Conservation (phyloP, 305 asterid genomes). For the Fraxinus floribunda region DNA sequence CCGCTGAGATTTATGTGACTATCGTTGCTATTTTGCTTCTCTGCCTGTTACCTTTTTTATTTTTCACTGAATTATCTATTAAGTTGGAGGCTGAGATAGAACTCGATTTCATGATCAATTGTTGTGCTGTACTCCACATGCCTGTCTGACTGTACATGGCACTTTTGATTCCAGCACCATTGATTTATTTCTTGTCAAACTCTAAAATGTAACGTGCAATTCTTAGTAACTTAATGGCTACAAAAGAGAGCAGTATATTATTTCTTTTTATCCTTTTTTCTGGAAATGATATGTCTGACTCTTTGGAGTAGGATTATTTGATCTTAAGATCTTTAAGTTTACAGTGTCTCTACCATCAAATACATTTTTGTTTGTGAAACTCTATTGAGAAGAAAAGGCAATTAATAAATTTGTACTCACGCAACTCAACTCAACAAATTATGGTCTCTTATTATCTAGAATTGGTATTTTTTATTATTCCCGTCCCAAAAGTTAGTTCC, state of each 20-base stretch:
- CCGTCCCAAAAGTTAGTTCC: neutral
- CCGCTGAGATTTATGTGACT: neutral
- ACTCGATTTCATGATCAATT: neutral
- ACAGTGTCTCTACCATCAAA: neutral
- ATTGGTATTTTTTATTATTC: neutral
- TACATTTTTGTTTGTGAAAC: neutral
- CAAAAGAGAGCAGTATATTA: neutral
- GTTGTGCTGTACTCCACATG: neutral
- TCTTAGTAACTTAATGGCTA: neutral
- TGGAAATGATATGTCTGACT: neutral
- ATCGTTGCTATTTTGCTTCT: neutral
- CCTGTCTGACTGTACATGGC: neutral
- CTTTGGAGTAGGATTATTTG: neutral
- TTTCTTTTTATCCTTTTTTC: neutral
- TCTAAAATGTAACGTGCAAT: neutral
- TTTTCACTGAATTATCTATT: neutral
- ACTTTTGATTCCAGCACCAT: neutral
- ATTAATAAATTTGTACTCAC: neutral
- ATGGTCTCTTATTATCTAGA: neutral
- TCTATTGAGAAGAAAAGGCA: neutral
- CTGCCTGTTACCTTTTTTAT: neutral
- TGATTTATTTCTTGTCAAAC: neutral
- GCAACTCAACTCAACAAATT: neutral
- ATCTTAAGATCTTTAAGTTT: neutral
- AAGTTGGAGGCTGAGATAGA: neutral